Base-by-base conservation (phyloP, 345 rosid species). In the Camelina laxa region DNA sequence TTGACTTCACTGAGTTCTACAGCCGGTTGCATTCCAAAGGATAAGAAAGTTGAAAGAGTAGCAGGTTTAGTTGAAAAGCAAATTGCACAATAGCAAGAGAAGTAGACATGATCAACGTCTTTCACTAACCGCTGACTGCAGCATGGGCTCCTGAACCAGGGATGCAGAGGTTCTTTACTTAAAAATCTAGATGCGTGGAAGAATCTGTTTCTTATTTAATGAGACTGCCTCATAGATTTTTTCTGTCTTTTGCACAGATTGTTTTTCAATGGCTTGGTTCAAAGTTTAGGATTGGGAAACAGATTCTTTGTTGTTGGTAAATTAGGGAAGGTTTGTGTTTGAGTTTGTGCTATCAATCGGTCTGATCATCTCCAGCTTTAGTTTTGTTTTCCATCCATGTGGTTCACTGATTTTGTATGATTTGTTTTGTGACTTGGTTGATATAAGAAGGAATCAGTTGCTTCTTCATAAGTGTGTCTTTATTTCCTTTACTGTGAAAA, bases 1-100 rank as follows among this genome's bases (percentile, higher is more conserved):
- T 95, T 33, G 92, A 95, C 79, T 95, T 92, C 84, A 89, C 99
- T 13, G 97, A 92, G 82, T 95, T 87, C 84, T 95, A 95, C 78
- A 87, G 86, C 79, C 89, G 78, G 78, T 73, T 81, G 73, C 85
- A 48, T 73, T 82, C 90, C 60, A 76, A 70, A 36, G 73, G 79
- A 68, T 91, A 82, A 82, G 61, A 21, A 77, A 41, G 60, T 70
- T 55, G 45, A 61, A 31, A 62, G 58, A 77, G 42, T 49, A 41
- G 3, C 41, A 35, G 51, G 62, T 77, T 65, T 64, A 77, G 68
- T 65, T 38, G 50, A 39, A 65, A 72, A 70, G 16, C 51, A 72
- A 12, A 78, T 60, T 72, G 73, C 69, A 72, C 77, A 50, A 5
- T 59, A 72, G 65, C 62, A 58, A 56, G 55, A 73, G 67, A 19